phyloP scores from a whole-genome alignment of 805 yeast species.

The Candida namnaoensis region DNA sequence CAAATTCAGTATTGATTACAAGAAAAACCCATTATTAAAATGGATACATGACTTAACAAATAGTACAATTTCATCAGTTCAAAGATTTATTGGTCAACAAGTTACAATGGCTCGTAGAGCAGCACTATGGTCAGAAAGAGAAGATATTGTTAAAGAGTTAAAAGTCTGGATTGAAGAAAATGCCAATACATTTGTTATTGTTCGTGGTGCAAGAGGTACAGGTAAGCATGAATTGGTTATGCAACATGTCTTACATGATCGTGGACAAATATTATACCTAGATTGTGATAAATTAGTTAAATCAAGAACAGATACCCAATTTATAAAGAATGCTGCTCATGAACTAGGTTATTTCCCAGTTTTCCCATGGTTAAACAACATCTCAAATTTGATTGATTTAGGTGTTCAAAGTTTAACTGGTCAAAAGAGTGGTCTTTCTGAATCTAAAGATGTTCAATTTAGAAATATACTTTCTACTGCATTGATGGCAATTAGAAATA shows the following conservation, averaged over 20 bases:
- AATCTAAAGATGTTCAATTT: conserved; percentile 71
- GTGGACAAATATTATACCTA: conserved; percentile 55
- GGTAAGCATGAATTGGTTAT: conserved; percentile 80
- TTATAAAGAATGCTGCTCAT: conserved; percentile 58
- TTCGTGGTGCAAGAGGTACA: conserved; percentile 92
- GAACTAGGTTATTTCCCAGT: conserved; percentile 90
- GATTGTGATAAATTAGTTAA: conserved; percentile 76
- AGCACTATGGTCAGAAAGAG: conserved; percentile 61
- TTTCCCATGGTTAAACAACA: conserved; percentile 83
- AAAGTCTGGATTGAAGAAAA: conserved; percentile 81
- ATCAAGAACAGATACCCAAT: conserved; percentile 63
- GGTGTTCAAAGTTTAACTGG: conserved; percentile 89
- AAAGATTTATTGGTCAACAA: conserved; percentile 22
- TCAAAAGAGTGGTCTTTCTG: conserved; percentile 85
- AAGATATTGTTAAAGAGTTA: conserved; percentile 58
- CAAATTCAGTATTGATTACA: conserved; percentile 41
- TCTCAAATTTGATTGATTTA: conserved; percentile 74
- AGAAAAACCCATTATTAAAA: conserved; percentile 28
- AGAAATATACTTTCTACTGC: conserved; percentile 72
- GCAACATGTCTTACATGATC: conserved; percentile 51
- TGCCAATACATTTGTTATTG: conserved; percentile 80
- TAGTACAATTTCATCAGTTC: conserved; percentile 25
- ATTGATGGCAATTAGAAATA: conserved; percentile 61
- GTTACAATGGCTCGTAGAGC: conserved; percentile 18
- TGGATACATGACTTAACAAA: conserved; percentile 23